These are phyloP conservation scores for Malassezia pachydermatis DNA, from an alignment of 1,284 basidiomycete genomes.

Conservation along the genomic window DNA sequence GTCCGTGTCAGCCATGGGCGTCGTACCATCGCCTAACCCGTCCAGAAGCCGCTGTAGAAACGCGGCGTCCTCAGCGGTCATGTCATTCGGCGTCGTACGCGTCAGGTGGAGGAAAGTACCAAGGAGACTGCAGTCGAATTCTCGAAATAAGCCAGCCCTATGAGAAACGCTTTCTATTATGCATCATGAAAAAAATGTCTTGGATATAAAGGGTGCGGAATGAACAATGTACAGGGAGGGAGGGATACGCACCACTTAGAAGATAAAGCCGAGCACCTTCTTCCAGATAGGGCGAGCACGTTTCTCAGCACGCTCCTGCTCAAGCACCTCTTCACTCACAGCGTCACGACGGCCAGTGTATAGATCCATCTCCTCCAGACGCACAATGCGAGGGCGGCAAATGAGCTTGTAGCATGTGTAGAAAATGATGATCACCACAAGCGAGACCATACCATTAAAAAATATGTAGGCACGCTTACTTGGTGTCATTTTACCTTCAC, in stretches of 20 bases:
- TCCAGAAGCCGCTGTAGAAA: no score
- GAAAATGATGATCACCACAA: conserved; percentile 31
- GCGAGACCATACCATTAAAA: conserved; percentile 51
- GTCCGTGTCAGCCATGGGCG: no score
- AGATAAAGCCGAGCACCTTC: conserved; percentile 29
- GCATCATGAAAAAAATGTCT: no score
- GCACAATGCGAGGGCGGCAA: conserved; percentile 23
- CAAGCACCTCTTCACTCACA: conserved; percentile 35
- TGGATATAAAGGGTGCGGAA: no score
- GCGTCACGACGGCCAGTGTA: conserved; percentile 37
- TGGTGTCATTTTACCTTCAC: conserved; percentile 24
- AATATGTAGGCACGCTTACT: conserved; percentile 49
- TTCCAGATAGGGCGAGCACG: conserved; percentile 23
- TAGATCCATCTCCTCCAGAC: conserved; percentile 38
- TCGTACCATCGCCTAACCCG: no score
- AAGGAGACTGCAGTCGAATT: no score
- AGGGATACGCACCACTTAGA: conserved; percentile 17
- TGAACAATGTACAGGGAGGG: not conserved
- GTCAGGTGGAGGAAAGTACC: no score
- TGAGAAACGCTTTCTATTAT: no score
- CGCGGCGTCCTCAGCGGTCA: no score
- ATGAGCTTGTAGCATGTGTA: conserved; percentile 27
- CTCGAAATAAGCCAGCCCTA: no score
- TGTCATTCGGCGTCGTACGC: no score
- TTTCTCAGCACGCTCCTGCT: conserved; percentile 39